Evolutionary conservation across 495 filamentous ascomycete species (phyloP), one percentile per base, ranked within the genome.

Genomic region (Hypoxylon fuscum): DNA sequence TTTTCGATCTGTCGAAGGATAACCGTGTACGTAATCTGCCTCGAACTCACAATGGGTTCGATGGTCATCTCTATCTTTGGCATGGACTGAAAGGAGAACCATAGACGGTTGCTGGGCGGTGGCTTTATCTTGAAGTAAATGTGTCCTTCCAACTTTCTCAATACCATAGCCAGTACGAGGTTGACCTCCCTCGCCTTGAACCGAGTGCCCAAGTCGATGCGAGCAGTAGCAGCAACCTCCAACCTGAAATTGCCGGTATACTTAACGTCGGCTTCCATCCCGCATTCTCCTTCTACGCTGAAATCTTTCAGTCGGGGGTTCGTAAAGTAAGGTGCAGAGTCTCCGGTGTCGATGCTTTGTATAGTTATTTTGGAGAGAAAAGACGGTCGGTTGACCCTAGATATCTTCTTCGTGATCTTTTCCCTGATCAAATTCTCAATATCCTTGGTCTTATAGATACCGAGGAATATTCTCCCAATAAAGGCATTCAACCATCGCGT

Each of bases 351-450:
- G 46, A 98, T 91, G 49, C 82, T 87, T 65, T 88, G 90, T 9
- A 98, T 78, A 12, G 82, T 84, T 44, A 98, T 86, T 51, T 87
- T 85, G 52, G 89, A 92, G 31, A 98, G 84, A 58, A 98, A 97
- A 8, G 89, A 87, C 0, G 95, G 95, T 62, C 92, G 93, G 60
- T 93, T 93, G 32, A 96, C 95, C 18, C 95, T 86, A 3, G 94
- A 86, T 23, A 98, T 98, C 76, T 98, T 98, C 78, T 97, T 97
- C 8, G 88, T 90, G 61, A 98, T 92, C 79, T 96, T 97, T 34
- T 85, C 83, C 43, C 87, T 83, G 23, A 98, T 80, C 47, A 89
- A 83, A 47, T 88, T 83, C 71, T 97, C 90, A 43, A 97, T 74
- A 41, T 93, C 85, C 27, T 85, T 81, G 0, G 93, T 97, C 70